These are phyloP conservation scores for Dipodascus albidus DNA, from an alignment of 805 yeast genomes.

Conservation along the genomic window DNA sequence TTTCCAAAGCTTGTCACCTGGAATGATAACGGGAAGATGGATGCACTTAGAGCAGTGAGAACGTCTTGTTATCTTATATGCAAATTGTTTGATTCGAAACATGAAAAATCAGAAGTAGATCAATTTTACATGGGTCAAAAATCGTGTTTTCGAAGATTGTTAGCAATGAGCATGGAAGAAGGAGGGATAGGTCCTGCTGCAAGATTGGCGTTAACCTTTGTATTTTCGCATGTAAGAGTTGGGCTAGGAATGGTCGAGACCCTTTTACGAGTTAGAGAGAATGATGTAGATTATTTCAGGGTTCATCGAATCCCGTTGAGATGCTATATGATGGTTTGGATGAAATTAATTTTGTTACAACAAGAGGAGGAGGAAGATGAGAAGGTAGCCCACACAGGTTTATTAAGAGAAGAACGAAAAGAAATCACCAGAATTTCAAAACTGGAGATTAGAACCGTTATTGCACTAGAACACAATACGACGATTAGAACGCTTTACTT, in stretches of 20 bases:
- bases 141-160: neutral
- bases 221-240: neutral
- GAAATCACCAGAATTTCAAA: neutral
- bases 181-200: neutral
- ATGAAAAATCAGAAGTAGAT: neutral
- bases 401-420: neutral
- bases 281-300: neutral
- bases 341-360: neutral
- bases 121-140: neutral
- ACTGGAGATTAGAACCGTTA: neutral
- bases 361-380: neutral
- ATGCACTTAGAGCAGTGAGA: neutral
- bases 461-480: slow-evolving; percentile 1
- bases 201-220: neutral
- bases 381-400: neutral
- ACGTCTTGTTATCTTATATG: neutral
- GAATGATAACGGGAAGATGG: neutral
- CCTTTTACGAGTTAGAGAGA: neutral
- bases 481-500: slow-evolving; percentile 1
- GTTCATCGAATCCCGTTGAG: neutral
- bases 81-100: neutral
- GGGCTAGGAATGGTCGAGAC: neutral
- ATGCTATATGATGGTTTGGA: slow-evolving; percentile 1
- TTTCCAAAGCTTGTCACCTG: neutral
- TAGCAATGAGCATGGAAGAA: neutral